Evolutionary conservation across 192 early-diverging fungal genomes (phyloP).

Genomic region (Funneliformis mosseae): DNA sequence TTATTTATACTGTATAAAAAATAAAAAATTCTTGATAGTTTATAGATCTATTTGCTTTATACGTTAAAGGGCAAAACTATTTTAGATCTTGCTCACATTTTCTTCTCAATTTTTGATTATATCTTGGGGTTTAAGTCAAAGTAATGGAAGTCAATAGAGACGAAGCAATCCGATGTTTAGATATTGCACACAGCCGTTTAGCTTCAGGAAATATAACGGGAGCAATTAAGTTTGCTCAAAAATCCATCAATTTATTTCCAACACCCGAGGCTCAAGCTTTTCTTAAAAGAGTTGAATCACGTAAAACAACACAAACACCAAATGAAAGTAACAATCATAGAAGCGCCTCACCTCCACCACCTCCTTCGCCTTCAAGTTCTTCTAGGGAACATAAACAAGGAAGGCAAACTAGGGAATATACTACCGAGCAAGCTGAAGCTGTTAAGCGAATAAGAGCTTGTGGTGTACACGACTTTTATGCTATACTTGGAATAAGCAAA

Average conservation of each 20-base stretch:
- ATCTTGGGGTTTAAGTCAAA: too few relatives aligned
- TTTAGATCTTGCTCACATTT: too few relatives aligned
- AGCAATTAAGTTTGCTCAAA: conserved; percentile 84
- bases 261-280: conserved; percentile 65
- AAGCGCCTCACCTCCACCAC: conserved; percentile 28
- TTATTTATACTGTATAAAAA: too few relatives aligned
- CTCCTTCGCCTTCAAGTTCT: conserved; percentile 34
- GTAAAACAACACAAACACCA: conserved; percentile 21
- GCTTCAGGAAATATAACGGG: conserved; percentile 61
- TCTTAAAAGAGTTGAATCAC: conserved; percentile 48
- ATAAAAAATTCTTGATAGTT: too few relatives aligned
- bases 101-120: too few relatives aligned
- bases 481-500: conserved; percentile 76
- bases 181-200: conserved; percentile 75
- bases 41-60: too few relatives aligned
- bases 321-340: background rate
- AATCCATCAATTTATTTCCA: conserved; percentile 77
- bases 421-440: conserved; percentile 74
- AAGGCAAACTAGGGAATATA: conserved; percentile 59
- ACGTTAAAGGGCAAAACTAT: too few relatives aligned
- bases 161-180: conserved; percentile 77
- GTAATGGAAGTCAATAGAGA: conserved; percentile 85
- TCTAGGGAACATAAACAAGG: conserved; percentile 33
- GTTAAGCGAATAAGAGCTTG: conserved; percentile 77
- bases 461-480: conserved; percentile 78